A percentile compares a stretch with the other conserved stretches of the same genome.
phyloP scores from a whole-genome alignment of 2,329 filamentous ascomycete species.

The Aspergillus vadensis region DNA sequence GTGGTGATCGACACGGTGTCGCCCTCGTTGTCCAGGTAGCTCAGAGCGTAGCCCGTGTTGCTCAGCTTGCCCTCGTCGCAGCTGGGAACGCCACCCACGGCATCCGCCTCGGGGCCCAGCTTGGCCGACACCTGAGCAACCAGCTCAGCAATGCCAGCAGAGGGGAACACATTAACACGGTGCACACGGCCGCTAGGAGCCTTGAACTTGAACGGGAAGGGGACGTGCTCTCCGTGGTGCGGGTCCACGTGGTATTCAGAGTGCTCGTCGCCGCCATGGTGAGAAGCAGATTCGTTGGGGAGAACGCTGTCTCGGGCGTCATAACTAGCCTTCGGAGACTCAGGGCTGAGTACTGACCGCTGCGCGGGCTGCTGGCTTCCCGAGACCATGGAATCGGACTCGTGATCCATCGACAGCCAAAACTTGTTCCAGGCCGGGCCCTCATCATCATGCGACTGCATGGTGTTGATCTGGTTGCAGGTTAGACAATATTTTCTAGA shows the following conservation, averaged over 20 bases:
- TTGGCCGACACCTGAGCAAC: conserved; percentile 78
- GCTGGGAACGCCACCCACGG: conserved; percentile 76
- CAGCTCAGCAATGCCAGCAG: conserved; percentile 77
- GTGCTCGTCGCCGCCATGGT: conserved; percentile 80
- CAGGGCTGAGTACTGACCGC: conserved; percentile 80
- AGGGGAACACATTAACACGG: conserved; percentile 79
- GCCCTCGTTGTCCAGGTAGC: conserved; percentile 95
- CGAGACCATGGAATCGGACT: conserved; percentile 94
- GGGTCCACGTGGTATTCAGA: conserved; percentile 65
- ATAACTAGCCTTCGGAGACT: conserved; percentile 61
- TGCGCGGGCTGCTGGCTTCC: conserved; percentile 74
- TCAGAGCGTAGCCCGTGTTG: conserved; percentile 81
- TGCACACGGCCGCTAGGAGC: conserved; percentile 93
- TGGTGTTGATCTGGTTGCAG: conserved; percentile 74
- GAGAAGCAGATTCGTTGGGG: conserved; percentile 92
- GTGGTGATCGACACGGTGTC: conserved; percentile 97
- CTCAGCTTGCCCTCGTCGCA: conserved; percentile 79
- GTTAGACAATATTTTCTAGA: not conserved
- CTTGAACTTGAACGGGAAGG: conserved; percentile 99
- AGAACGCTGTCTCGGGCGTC: conserved; percentile 83
- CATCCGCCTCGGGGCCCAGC: conserved; percentile 78
- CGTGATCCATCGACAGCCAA: conserved; percentile 93
- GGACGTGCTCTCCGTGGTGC: conserved; percentile 63
- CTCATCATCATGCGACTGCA: conserved; percentile 84
- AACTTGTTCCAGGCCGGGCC: conserved; percentile 99